Conservation (phyloP, 495 filamentous ascomycete genomes). For the Neurospora pannonica region DNA sequence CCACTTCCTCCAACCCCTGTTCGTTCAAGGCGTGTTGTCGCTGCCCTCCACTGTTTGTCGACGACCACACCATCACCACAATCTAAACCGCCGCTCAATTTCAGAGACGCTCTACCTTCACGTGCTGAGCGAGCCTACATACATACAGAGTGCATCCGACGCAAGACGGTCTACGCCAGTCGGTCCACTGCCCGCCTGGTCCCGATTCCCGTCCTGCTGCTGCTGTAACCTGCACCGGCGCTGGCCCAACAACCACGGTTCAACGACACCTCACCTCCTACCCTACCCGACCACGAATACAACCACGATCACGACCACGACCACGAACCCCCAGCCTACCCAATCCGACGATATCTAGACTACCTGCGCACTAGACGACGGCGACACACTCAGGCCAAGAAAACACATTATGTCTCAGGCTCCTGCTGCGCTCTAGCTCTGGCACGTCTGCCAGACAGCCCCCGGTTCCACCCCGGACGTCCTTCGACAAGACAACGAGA, state of each 20-base stretch:
- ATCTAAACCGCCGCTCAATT: background rate
- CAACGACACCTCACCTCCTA: background rate
- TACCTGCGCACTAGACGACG: background rate
- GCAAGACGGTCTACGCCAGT: background rate
- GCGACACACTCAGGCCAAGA: background rate
- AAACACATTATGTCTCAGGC: constrained; percentile 40
- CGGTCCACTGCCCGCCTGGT: background rate
- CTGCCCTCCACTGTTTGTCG: background rate
- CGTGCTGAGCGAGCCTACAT: background rate
- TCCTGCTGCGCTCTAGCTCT: constrained; percentile 38
- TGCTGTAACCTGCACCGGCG: background rate
- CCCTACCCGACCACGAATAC: background rate
- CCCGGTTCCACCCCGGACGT: background rate
- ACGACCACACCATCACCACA: background rate
- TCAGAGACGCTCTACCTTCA: background rate
- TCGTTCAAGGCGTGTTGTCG: background rate
- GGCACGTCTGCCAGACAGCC: constrained; percentile 35
- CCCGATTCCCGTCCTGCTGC: background rate
- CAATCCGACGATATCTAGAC: background rate
- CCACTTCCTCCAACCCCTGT: background rate
- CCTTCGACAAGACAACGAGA: background rate
- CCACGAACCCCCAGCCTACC: background rate
- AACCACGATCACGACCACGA: background rate
- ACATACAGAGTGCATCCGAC: background rate
- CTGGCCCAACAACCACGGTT: background rate